Conservation (phyloP, 768 basidiomycete genomes). For the Pleurotus citrinopileatus region DNA sequence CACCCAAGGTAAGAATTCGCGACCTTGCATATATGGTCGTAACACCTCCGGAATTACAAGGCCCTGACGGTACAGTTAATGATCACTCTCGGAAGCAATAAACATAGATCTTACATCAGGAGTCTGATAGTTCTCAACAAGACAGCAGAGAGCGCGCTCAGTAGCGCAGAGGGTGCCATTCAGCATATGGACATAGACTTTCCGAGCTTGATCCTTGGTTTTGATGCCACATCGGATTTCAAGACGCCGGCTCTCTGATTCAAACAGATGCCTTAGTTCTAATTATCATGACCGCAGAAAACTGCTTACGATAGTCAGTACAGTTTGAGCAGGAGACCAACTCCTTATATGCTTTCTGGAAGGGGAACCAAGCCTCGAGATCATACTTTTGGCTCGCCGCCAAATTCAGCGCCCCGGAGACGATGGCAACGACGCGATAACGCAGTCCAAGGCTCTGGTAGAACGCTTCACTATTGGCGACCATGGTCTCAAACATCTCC, state of each 20-base stretch:
- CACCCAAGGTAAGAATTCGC: slow-evolving; percentile 83
- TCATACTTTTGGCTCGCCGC: slow-evolving; percentile 98
- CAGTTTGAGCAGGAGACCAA: slow-evolving; percentile 97
- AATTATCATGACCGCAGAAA: slow-evolving; percentile 1
- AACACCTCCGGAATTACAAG: slow-evolving; percentile 87
- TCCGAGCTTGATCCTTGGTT: slow-evolving; percentile 83
- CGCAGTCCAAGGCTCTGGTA: slow-evolving; percentile 93
- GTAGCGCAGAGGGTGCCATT: slow-evolving; percentile 98
- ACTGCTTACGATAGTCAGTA: slow-evolving; percentile 92
- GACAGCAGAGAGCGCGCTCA: slow-evolving; percentile 91
- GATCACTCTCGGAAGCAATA: slow-evolving; percentile 3
- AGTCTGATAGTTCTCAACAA: slow-evolving; percentile 99
- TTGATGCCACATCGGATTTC: slow-evolving; percentile 95
- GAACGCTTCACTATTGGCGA: slow-evolving; percentile 87
- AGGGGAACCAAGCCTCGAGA: slow-evolving; percentile 99
- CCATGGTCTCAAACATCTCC: slow-evolving; percentile 91
- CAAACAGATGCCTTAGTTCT: neutral
- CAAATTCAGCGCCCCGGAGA: slow-evolving; percentile 94
- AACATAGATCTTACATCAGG: slow-evolving; percentile 56
- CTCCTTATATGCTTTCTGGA: slow-evolving; percentile 95
- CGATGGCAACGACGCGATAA: slow-evolving; percentile 92
- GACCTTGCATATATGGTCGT: slow-evolving; percentile 94
- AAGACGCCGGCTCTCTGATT: slow-evolving; percentile 87
- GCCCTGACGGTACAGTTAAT: slow-evolving; percentile 51
- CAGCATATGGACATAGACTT: slow-evolving; percentile 98